These are phyloP conservation scores for Amanita molliuscula DNA, from an alignment of 768 basidiomycete genomes.

Conservation along the genomic window DNA sequence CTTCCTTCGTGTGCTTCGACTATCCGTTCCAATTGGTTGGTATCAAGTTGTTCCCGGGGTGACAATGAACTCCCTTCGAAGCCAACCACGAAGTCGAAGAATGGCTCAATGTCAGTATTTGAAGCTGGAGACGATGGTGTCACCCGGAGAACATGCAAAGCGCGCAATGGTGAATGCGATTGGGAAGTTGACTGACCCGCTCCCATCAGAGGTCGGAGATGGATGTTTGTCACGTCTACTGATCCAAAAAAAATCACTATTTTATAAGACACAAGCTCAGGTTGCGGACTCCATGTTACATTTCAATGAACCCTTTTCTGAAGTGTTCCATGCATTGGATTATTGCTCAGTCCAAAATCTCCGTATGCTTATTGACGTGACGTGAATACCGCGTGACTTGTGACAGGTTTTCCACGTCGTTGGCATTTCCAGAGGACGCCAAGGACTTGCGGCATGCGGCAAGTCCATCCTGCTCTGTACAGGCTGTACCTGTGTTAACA, in stretches of 20 bases:
- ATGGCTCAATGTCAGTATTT: conserved; percentile 75
- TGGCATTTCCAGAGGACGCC: background rate
- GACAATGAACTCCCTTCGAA: conserved; percentile 61
- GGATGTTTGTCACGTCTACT: background rate
- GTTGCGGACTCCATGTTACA: no score
- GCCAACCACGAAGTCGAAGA: conserved; percentile 96
- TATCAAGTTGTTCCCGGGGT: conserved; percentile 49
- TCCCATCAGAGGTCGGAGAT: conserved; percentile 37
- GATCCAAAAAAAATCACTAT: background rate
- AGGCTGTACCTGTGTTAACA: background rate
- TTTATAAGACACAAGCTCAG: no score
- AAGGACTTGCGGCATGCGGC: conserved; percentile 48
- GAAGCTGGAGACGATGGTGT: conserved; percentile 86
- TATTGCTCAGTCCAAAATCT: no score
- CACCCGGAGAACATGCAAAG: conserved; percentile 82
- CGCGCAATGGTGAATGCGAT: conserved; percentile 44
- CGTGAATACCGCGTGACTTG: background rate
- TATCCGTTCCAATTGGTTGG: conserved; percentile 62
- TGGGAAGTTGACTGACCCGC: conserved; percentile 60
- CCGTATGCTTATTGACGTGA: no score
- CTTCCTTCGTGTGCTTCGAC: conserved; percentile 75
- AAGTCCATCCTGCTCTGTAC: conserved; percentile 12
- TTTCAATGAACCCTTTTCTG: no score
- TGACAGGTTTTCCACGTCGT: background rate
- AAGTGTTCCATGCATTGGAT: no score